These are phyloP conservation scores for Penicillium sclerotigenum DNA, from an alignment of 2,329 filamentous ascomycete species.

Conservation along the genomic window DNA sequence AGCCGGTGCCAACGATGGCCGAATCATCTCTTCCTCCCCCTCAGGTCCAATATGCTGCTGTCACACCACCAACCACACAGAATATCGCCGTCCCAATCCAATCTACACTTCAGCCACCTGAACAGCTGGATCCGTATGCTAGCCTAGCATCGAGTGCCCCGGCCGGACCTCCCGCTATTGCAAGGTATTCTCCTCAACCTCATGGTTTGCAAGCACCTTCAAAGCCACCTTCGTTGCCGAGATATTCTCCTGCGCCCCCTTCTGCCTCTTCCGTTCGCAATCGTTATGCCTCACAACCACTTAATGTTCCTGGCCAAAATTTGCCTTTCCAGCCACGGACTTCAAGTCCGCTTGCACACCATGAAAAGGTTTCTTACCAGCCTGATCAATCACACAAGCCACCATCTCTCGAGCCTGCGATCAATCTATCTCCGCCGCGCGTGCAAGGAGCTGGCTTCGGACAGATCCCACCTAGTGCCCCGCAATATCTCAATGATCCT, in stretches of 20 bases:
- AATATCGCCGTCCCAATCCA: conserved; percentile 15
- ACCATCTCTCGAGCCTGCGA: conserved; percentile 26
- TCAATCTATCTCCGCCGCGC: conserved; percentile 23
- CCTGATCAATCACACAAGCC: conserved; percentile 22
- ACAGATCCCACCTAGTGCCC: conserved; percentile 15
- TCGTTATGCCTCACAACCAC: conserved; percentile 43
- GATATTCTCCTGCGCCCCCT: conserved; percentile 49
- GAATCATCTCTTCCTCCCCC: conserved; percentile 1
- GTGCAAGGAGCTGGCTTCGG: conserved; percentile 22
- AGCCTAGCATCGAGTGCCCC: conserved; percentile 29
- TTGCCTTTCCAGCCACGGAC: conserved; percentile 61
- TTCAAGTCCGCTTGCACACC: conserved; percentile 62
- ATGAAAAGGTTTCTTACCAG: conserved; percentile 39
- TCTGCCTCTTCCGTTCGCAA: conserved; percentile 28
- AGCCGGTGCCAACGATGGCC: conserved; percentile 19
- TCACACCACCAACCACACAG: conserved; percentile 22
- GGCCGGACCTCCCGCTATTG: conserved; percentile 30
- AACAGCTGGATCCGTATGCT: conserved; percentile 34
- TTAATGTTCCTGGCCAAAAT: conserved; percentile 26
- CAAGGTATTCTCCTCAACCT: conserved; percentile 45
- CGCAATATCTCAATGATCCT: conserved; percentile 8
- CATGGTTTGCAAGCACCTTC: conserved; percentile 29
- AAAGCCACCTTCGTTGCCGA: conserved; percentile 38
- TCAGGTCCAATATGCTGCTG: conserved; percentile 11
- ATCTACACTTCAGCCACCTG: conserved; percentile 31